These are phyloP conservation scores for Ustilago bromivora DNA, from an alignment of 1,284 basidiomycete species.

Conservation along the genomic window DNA sequence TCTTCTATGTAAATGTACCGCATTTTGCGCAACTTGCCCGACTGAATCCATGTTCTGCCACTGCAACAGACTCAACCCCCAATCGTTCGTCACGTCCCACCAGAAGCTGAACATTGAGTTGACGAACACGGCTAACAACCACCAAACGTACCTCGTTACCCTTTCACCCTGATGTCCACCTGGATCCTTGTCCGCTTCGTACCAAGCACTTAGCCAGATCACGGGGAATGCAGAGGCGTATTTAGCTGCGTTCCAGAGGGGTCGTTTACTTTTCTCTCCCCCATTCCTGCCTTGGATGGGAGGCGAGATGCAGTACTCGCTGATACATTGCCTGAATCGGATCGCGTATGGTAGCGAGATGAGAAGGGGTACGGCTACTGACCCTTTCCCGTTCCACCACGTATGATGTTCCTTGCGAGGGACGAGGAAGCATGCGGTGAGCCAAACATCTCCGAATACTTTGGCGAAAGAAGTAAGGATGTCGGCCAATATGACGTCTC, in stretches of 20 bases:
- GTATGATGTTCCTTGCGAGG: conserved; percentile 69
- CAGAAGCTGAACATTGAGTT: conserved; percentile 97
- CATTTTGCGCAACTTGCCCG: conserved; percentile 27
- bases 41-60: conserved; percentile 32
- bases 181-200: conserved; percentile 39
- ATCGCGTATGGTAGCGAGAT: conserved; percentile 92
- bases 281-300: conserved; percentile 47
- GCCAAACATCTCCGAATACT: conserved; percentile 93
- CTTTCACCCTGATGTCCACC: conserved; percentile 19
- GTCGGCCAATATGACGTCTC: conserved; percentile 93
- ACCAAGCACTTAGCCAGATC: conserved; percentile 75
- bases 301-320: conserved; percentile 76
- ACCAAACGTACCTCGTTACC: conserved; percentile 31
- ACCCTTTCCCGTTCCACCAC: conserved; percentile 64
- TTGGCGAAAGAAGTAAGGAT: conserved; percentile 96
- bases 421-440: conserved; percentile 82
- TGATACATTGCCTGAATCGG: conserved; percentile 90
- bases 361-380: conserved; percentile 78
- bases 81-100: conserved; percentile 99
- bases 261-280: conserved; percentile 70
- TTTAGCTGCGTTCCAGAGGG: conserved; percentile 93
- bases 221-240: conserved; percentile 98
- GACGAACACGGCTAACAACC: conserved; percentile 82
- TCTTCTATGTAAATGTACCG: conserved; percentile 32
- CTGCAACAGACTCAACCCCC: conserved; percentile 85